Evolutionary conservation across 805 yeast genomes (phyloP).

Genomic region (Isabelozyma gotoi): DNA sequence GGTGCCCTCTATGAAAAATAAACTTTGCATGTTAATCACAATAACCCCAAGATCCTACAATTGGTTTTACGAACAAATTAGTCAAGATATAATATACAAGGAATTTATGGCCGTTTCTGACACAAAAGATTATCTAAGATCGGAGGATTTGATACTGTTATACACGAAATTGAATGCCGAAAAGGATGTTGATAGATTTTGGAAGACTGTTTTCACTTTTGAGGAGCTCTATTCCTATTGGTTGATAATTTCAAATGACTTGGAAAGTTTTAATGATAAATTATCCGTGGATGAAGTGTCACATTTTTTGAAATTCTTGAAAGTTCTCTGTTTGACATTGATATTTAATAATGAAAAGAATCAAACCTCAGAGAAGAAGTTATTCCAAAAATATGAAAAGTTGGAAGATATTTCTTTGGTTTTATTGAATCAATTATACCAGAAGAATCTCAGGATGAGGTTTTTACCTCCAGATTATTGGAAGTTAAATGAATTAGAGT

Average conservation of each 20-base stretch:
- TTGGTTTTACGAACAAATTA: conserved; percentile 28
- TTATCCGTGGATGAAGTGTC: conserved; percentile 38
- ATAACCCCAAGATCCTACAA: conserved; percentile 39
- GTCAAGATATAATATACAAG: conserved; percentile 13
- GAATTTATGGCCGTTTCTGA: conserved; percentile 6
- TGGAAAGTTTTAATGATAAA: conserved; percentile 51
- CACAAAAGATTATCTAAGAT: conserved; percentile 11
- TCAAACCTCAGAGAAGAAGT: background rate
- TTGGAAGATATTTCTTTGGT: conserved; percentile 42
- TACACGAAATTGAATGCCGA: conserved; percentile 4
- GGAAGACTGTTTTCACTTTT: conserved; percentile 45
- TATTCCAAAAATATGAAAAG: conserved; percentile 9
- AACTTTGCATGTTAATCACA: conserved; percentile 40
- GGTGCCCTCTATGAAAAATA: conserved; percentile 36
- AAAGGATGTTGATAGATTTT: conserved; percentile 16
- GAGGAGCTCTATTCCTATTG: conserved; percentile 67
- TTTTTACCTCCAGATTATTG: conserved; percentile 55
- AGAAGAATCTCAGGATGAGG: conserved; percentile 61
- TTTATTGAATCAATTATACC: conserved; percentile 62
- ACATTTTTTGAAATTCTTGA: conserved; percentile 47
- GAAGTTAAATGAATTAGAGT: conserved; percentile 36
- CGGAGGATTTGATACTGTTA: conserved; percentile 6
- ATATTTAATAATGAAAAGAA: conserved; percentile 35
- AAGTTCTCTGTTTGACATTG: conserved; percentile 48
- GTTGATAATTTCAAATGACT: conserved; percentile 65